Base-by-base conservation (phyloP, 768 basidiomycete genomes). In the Amanita polypyramis region DNA sequence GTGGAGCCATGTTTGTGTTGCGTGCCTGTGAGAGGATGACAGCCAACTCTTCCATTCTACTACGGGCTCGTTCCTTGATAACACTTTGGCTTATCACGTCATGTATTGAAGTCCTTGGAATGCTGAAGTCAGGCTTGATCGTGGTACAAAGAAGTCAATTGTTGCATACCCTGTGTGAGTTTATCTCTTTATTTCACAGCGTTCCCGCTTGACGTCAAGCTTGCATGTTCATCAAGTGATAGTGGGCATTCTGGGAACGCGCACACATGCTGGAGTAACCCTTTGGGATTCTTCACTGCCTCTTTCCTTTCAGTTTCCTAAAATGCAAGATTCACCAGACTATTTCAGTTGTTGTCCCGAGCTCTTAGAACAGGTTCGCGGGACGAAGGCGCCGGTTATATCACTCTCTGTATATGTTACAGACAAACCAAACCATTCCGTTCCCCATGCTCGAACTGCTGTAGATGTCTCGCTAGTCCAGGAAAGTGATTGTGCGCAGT, bases 31-130 rank as follows among this genome's bases (percentile, higher is more conserved):
- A 23, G 7, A 43, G 33, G n/a, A 15, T 34, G 43, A 15, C 46
- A 39, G 37, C 29, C n/a, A 39, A 38, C 23, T 39, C 37, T 33
- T 40, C 46, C 46, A n/a, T 38, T 29, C 35, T 46, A 27, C 36
- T 46, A 46, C 10, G 8, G 46, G 19, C n/a, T 39, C 37, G 45
- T 36, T 47, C 15, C 14, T 45, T 45, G 45, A 45, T 45, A 35
- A 11, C 35, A 17, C 46, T 25, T 20, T 29, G 36, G 15, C 10
- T 25, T 15, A 17, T 47, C 45, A 32, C 45, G 38, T 47, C 33
- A 47, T n/a, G n/a, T 36, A 39, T 9, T 15, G 17, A 29, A 11
- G 25, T 33, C 27, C 29, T 20, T 9, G 27, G 38, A 17, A 12
- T 34, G 29, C 33, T 11, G 37, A 23, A 27, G 12, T 10, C 21